These are phyloP conservation scores for Taiozyma onychis DNA, from an alignment of 1,139 yeast species.

Conservation along the genomic window DNA sequence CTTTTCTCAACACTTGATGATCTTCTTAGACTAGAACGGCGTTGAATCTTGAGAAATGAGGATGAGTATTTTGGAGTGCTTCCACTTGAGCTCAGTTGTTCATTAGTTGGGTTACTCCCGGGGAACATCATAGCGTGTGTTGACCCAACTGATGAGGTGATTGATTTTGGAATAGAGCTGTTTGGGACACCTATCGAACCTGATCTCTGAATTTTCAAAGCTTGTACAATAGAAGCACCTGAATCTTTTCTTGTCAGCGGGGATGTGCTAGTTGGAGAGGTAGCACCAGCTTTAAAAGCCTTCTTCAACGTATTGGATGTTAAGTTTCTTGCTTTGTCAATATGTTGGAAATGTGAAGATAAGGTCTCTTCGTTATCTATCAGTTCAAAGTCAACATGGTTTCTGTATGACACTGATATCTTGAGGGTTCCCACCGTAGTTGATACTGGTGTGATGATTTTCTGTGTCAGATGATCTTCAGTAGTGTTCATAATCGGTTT, in stretches of 20 bases:
- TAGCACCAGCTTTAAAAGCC: conserved; percentile 19
- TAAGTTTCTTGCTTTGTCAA: conserved; percentile 30
- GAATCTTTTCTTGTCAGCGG: conserved; percentile 31
- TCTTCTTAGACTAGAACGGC: conserved; percentile 32
- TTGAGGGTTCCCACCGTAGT: conserved; percentile 72
- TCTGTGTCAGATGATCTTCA: conserved; percentile 49
- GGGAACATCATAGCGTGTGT: conserved; percentile 11
- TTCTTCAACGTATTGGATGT: conserved; percentile 11
- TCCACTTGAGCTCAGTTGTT: conserved; percentile 29
- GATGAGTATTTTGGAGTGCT: conserved; percentile 34
- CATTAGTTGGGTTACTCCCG: conserved; percentile 3
- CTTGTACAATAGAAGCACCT: conserved; percentile 31
- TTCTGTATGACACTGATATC: conserved; percentile 74
- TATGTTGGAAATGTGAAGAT: conserved; percentile 49
- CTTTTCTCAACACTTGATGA: conserved; percentile 23
- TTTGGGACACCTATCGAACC: conserved; percentile 20
- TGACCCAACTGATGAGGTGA: conserved; percentile 26
- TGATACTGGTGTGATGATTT: conserved; percentile 59
- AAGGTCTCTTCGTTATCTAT: conserved; percentile 62
- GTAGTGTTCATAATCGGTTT: conserved; percentile 48
- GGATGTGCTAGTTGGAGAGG: conserved; percentile 14
- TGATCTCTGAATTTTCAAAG: conserved; percentile 27
- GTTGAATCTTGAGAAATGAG: conserved; percentile 32
- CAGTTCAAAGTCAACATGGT: conserved; percentile 60
- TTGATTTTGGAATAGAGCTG: conserved; percentile 26